A percentile compares a stretch with the other conserved stretches of the same genome.
These are phyloP conservation scores for Leucosporidium scottii DNA, from an alignment of 768 basidiomycete species.

Conservation along the genomic window DNA sequence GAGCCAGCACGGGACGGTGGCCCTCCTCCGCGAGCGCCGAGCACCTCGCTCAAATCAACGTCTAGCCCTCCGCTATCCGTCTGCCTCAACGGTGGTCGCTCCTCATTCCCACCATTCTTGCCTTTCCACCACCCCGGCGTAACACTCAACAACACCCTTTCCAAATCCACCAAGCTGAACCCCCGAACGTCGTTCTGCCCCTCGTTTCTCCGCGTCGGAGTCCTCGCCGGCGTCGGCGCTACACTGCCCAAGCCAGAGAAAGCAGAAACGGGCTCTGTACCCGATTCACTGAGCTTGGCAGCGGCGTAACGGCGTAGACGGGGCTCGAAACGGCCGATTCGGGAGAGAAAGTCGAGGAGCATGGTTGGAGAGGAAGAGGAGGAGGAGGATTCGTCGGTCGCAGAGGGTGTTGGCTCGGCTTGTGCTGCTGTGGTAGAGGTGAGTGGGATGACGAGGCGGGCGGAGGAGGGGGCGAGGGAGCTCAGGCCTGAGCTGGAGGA, in stretches of 20 bases:
- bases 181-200: background rate
- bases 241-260: background rate
- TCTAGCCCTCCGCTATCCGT: background rate
- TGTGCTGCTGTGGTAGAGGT: background rate
- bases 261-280: background rate
- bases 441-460: constrained; percentile 4
- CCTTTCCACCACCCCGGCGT: background rate
- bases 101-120: background rate
- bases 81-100: background rate
- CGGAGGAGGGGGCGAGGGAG: background rate
- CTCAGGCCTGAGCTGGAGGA: background rate
- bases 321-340: background rate
- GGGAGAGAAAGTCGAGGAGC: constrained; percentile 8
- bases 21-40: background rate
- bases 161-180: background rate
- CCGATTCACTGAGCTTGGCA: background rate
- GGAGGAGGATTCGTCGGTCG: background rate
- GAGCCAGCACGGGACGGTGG: too few relatives aligned
- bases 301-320: background rate
- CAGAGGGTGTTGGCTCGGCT: background rate
- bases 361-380: background rate
- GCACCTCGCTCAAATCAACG: background rate
- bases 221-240: background rate
- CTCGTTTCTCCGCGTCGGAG: background rate
- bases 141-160: background rate